These are phyloP conservation scores for Spathaspora passalidarum DNA, from an alignment of 805 yeast genomes.

Conservation along the genomic window DNA sequence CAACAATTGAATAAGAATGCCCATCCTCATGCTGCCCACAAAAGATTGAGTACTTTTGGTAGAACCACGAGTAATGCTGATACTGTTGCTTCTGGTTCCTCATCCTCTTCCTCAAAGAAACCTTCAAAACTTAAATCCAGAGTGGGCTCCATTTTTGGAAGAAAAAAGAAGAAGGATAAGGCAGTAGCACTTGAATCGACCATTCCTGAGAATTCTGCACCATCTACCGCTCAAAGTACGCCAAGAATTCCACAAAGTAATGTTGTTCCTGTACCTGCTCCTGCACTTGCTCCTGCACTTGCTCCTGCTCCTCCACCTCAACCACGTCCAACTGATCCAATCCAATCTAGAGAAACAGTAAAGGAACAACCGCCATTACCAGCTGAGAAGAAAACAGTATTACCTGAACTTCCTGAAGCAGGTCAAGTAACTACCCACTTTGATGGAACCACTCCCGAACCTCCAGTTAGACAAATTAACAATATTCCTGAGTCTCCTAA, in stretches of 20 bases:
- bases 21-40: not conserved
- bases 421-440: conserved; percentile 13
- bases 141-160: conserved; percentile 74
- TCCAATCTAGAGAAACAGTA: not conserved
- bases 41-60: conserved; percentile 2
- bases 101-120: not conserved
- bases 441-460: conserved; percentile 25
- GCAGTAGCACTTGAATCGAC: conserved; percentile 7
- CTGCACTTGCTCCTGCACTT: not conserved
- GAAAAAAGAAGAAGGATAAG: conserved; percentile 43
- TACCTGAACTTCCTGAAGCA: conserved; percentile 25
- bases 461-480: conserved; percentile 4
- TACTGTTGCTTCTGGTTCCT: not conserved
- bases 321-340: conserved; percentile 1
- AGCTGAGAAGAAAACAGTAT: conserved; percentile 31
- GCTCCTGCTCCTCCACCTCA: not conserved
- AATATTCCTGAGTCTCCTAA: conserved; percentile 28
- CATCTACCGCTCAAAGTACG: conserved; percentile 8
- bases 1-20: not conserved
- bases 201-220: conserved; percentile 33
- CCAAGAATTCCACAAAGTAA: conserved; percentile 3
- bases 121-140: conserved; percentile 55
- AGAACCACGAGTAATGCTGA: not conserved
- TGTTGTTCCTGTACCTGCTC: conserved; percentile 10
- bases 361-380: conserved; percentile 3